Conservation (phyloP, 1,139 yeast species). For the Yamadazyma sp. region DNA sequence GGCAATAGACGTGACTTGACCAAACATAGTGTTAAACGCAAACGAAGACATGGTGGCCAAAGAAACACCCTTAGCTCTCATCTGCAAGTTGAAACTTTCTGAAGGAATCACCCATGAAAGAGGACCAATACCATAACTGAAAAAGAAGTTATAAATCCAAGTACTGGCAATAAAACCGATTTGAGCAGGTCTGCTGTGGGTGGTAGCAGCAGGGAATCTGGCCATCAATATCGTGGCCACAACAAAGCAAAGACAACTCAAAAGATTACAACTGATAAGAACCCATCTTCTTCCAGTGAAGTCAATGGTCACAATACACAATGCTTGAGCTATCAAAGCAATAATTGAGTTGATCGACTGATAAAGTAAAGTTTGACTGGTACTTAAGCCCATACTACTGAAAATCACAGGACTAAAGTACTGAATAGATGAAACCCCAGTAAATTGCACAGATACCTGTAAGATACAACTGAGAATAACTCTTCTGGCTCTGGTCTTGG, state of each 20-base stretch:
- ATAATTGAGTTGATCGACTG: constrained; percentile 60
- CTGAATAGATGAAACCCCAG: constrained; percentile 75
- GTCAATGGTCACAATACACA: constrained; percentile 37
- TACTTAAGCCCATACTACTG: constrained; percentile 18
- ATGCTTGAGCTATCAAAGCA: constrained; percentile 28
- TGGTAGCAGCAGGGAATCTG: constrained; percentile 16
- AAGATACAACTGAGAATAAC: constrained; percentile 14
- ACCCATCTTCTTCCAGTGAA: constrained; percentile 18
- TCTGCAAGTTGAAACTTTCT: constrained; percentile 23
- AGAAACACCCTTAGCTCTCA: constrained; percentile 32
- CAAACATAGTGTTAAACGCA: constrained; percentile 38
- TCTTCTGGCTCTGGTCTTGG: constrained; percentile 18
- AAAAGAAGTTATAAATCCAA: constrained; percentile 30
- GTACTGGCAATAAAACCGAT: constrained; percentile 33
- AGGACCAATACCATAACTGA: constrained; percentile 35
- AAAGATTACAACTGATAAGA: constrained; percentile 12
- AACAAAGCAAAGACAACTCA: constrained; percentile 15
- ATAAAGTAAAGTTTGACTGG: constrained; percentile 18
- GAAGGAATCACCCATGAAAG: constrained; percentile 26
- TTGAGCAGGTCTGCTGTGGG: constrained; percentile 16
- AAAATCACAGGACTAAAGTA: constrained; percentile 52
- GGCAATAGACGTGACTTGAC: constrained; percentile 35
- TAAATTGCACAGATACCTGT: constrained; percentile 44
- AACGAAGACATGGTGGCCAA: constrained; percentile 26
- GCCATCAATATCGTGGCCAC: constrained; percentile 51